A percentile compares a stretch with the other conserved stretches of the same genome.
phyloP scores from a whole-genome alignment of 352 stramenopile species.

The Phytophthora kernoviae region DNA sequence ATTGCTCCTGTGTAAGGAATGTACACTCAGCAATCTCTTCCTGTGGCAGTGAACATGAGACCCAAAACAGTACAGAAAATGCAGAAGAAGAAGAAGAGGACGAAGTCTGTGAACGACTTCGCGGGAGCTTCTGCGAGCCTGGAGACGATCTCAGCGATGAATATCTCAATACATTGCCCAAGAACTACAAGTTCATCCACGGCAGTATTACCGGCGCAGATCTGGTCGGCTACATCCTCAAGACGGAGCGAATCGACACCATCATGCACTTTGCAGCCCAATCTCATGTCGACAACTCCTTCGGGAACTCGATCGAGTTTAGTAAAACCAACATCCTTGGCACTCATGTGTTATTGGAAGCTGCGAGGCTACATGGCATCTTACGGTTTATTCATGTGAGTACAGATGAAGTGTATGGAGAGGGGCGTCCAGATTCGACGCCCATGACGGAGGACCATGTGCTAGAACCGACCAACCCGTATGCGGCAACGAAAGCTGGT shows the following conservation, averaged over 20 bases:
- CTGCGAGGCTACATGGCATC: constrained; percentile 91
- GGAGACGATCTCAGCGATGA: constrained; percentile 37
- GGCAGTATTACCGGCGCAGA: constrained; percentile 95
- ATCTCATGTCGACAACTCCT: constrained; percentile 98
- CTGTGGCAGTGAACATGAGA: constrained; percentile 1
- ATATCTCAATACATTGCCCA: constrained; percentile 34
- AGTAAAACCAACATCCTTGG: constrained; percentile 98
- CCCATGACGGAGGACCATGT: constrained; percentile 96
- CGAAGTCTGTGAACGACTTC: constrained; percentile 45
- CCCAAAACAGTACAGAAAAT: neutral
- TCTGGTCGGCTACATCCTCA: constrained; percentile 95
- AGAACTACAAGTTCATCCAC: constrained; percentile 97
- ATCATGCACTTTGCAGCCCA: constrained; percentile 99
- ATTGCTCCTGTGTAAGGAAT: constrained; percentile 74
- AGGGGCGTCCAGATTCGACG: constrained; percentile 89
- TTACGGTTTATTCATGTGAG: constrained; percentile 97
- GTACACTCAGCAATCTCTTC: constrained; percentile 64
- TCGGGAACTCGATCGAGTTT: constrained; percentile 98
- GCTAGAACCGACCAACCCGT: constrained; percentile 96
- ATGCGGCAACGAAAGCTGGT: constrained; percentile 98
- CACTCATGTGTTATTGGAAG: constrained; percentile 98
- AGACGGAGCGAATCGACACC: constrained; percentile 96
- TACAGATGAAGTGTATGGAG: constrained; percentile 99
- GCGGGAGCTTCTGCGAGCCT: constrained; percentile 64
- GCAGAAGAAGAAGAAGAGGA: constrained; percentile 15